Evolutionary conservation across 2,329 filamentous ascomycete genomes (phyloP), one percentile per base, ranked within the genome.

Genomic region (Ascochyta pisi): DNA sequence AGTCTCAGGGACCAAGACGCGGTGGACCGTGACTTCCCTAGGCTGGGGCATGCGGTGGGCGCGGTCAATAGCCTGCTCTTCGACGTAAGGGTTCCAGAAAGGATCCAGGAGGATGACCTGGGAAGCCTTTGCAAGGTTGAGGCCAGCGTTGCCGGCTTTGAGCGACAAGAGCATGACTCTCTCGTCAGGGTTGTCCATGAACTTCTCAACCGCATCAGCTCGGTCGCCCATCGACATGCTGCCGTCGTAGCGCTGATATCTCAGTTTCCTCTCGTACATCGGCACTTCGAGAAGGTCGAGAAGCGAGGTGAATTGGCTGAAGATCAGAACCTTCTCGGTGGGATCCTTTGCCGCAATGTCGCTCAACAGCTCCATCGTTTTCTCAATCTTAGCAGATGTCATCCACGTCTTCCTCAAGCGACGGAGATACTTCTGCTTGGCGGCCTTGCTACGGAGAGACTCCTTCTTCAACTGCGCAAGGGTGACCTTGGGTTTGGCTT

Each of bases 61-160:
- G 22, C 93, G 89, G 73, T 96, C 93, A 46, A 96, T 88, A 4
- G 93, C 93, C 76, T 97, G 93, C 76, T 92, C 91, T 77, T 96
- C 93, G 44, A 96, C 89, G 70, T 89, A 96, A 0, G 92, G 93
- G 61, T 96, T 97, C 91, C 92, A 96, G 78, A 96, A 96, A 0
- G 92, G 92, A 71, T 96, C 92, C 70, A 96, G 86, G 61, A 96
- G 90, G 73, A 97, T 91, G 63, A 96, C 91, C 61, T 92, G 89
- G 1, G 88, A 91, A 0, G 92, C 93, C 16, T 87, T 86, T 35
- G 89, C 91, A 22, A 97, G 82, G 69, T 97, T 97, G 41, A 97
- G 83, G 1, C 93, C 93, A 0, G 92, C 87, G 65, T 94, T 94
- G 31, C 91, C 91, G 1, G 91, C 90, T 66, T 91, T 91, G 44